Percentiles rank a stretch among this genome's conserved stretches.
Conservation (phyloP, 495 filamentous ascomycete genomes). For the Neurospora sp. region DNA sequence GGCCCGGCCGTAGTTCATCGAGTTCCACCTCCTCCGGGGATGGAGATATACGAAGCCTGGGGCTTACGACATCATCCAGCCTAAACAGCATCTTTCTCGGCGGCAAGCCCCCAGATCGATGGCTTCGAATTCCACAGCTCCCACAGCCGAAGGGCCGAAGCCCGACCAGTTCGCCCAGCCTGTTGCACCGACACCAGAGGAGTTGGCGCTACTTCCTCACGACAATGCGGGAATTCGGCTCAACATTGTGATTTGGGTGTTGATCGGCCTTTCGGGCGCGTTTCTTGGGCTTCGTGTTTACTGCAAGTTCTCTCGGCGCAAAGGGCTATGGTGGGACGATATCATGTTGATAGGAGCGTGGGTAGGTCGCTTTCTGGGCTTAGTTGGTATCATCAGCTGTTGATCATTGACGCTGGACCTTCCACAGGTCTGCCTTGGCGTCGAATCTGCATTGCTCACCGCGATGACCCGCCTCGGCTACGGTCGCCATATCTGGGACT, state of each 20-base stretch:
- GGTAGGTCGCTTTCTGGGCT: constrained; percentile 9
- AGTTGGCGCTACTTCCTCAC: constrained; percentile 12
- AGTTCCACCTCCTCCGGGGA: not conserved
- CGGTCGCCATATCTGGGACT: constrained; percentile 18
- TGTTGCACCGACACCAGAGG: not conserved
- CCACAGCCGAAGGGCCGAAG: not conserved
- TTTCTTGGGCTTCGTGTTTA: constrained; percentile 26
- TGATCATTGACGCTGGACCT: not conserved
- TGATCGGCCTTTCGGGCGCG: constrained; percentile 13
- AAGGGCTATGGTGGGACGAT: constrained; percentile 26
- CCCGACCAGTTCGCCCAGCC: constrained; percentile 12
- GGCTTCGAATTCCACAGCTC: not conserved
- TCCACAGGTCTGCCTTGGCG: constrained; percentile 2
- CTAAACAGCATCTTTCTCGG: not conserved
- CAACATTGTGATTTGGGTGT: constrained; percentile 16
- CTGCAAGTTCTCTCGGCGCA: constrained; percentile 15
- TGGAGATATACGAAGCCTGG: not conserved
- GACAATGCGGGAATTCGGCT: constrained; percentile 17
- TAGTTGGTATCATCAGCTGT: not conserved
- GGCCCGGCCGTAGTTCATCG: not conserved
- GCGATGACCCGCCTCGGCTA: constrained; percentile 20
- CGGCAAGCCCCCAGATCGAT: not conserved
- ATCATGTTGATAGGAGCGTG: constrained; percentile 23
- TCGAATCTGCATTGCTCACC: constrained; percentile 7
- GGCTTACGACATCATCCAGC: not conserved